Conservation (phyloP, 495 filamentous ascomycete species). For the Penicillium desertorum region DNA sequence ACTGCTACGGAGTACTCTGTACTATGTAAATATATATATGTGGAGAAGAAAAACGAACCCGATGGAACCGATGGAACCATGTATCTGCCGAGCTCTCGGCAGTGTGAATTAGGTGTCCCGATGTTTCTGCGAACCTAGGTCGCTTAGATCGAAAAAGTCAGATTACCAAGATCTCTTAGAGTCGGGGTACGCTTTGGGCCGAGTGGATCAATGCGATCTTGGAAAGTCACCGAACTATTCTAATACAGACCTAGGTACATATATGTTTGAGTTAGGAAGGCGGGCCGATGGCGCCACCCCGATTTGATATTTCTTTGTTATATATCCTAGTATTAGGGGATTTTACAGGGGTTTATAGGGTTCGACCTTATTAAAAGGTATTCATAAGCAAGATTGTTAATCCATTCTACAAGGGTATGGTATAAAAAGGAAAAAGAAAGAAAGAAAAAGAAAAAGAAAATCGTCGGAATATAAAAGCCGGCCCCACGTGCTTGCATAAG, state of each 20-base stretch:
- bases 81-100: neutral
- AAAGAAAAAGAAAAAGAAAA: no score
- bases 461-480: neutral
- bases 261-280: neutral
- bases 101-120: no score
- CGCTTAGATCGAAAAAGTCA: neutral
- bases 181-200: neutral
- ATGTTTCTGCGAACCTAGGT: no score
- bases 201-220: conserved; percentile 1
- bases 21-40: neutral
- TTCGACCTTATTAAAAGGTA: neutral
- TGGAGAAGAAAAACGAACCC: neutral
- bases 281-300: no score
- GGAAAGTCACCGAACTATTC: conserved; percentile 6
- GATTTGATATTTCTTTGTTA: neutral
- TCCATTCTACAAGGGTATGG: neutral
- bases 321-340: neutral
- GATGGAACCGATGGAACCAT: neutral
- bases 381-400: neutral
- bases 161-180: neutral
- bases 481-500: neutral
- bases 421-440: no score
- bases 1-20: neutral
- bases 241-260: no score
- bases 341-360: neutral